phyloP scores from a whole-genome alignment of 1,284 basidiomycete genomes.

The Sporisorium reilianum region DNA sequence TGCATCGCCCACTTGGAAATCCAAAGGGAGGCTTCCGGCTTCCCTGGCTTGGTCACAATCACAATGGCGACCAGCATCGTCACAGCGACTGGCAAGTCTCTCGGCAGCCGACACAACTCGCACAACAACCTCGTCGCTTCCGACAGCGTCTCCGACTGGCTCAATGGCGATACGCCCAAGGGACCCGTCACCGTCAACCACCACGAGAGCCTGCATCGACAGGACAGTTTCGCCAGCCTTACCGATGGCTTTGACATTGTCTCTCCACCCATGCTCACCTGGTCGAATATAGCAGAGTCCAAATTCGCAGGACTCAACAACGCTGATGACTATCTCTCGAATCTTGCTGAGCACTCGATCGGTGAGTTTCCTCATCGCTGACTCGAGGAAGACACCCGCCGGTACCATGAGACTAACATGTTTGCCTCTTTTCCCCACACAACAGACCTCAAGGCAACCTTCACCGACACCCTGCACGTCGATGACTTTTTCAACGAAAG shows the following conservation, averaged over 20 bases:
- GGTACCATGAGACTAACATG: neutral
- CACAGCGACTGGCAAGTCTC: constrained; percentile 29
- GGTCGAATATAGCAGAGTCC: constrained; percentile 28
- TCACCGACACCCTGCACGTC: constrained; percentile 43
- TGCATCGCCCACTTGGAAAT: neutral
- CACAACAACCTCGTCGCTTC: constrained; percentile 42
- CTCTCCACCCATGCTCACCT: constrained; percentile 26
- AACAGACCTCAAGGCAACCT: constrained; percentile 39
- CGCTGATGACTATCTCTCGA: constrained; percentile 37
- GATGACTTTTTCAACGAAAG: constrained; percentile 51
- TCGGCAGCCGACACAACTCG: constrained; percentile 50
- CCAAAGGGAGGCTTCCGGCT: constrained; percentile 21
- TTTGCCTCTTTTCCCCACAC: neutral
- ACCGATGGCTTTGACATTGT: constrained; percentile 49
- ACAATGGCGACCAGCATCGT: constrained; percentile 41
- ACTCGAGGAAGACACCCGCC: neutral
- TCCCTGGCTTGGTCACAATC: constrained; percentile 12
- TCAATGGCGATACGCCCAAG: constrained; percentile 39
- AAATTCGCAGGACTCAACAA: constrained; percentile 36
- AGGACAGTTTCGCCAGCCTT: constrained; percentile 38
- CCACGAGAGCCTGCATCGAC: constrained; percentile 17
- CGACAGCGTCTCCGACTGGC: constrained; percentile 43
- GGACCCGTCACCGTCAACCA: neutral
- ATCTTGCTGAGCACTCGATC: constrained; percentile 32
- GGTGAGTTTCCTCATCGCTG: constrained; percentile 17